phyloP scores from a whole-genome alignment of 352 stramenopile genomes.

The Pseudoperonospora humuli region DNA sequence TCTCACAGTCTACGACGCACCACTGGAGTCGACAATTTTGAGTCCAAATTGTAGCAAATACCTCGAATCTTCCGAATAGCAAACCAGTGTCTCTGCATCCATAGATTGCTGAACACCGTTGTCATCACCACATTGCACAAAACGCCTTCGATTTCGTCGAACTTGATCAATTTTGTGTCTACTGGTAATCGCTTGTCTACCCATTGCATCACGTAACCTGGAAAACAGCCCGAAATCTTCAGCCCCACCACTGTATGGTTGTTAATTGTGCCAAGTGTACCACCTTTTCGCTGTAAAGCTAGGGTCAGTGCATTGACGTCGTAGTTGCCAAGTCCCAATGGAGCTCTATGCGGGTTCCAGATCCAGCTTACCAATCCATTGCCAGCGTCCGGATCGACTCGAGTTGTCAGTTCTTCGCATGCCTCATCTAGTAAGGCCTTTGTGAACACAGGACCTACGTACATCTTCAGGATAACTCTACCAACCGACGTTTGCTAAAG shows the following conservation, averaged over 20 bases:
- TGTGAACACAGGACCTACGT: slow-evolving; percentile 42
- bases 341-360: slow-evolving; percentile 59
- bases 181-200: slow-evolving; percentile 54
- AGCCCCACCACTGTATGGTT: not conserved
- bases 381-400: slow-evolving; percentile 4
- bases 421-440: slow-evolving; percentile 39
- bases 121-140: slow-evolving; percentile 62
- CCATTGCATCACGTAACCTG: slow-evolving; percentile 66
- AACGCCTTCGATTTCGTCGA: slow-evolving; percentile 41
- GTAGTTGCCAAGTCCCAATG: slow-evolving; percentile 71
- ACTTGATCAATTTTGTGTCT: slow-evolving; percentile 31
- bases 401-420: slow-evolving; percentile 30
- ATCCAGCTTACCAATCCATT: slow-evolving; percentile 20
- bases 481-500: too few relatives aligned
- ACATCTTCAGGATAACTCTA: not conserved
- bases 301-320: slow-evolving; percentile 70
- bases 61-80: slow-evolving; percentile 54
- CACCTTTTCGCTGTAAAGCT: slow-evolving; percentile 54
- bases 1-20: slow-evolving; percentile 14
- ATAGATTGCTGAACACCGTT: slow-evolving; percentile 37
- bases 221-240: not conserved
- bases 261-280: not conserved
- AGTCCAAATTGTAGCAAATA: slow-evolving; percentile 74
- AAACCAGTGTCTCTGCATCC: slow-evolving; percentile 75
- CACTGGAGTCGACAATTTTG: slow-evolving; percentile 46